These are phyloP conservation scores for Chlorella variabilis DNA, from an alignment of 163 green algal genomes.

Conservation along the genomic window DNA sequence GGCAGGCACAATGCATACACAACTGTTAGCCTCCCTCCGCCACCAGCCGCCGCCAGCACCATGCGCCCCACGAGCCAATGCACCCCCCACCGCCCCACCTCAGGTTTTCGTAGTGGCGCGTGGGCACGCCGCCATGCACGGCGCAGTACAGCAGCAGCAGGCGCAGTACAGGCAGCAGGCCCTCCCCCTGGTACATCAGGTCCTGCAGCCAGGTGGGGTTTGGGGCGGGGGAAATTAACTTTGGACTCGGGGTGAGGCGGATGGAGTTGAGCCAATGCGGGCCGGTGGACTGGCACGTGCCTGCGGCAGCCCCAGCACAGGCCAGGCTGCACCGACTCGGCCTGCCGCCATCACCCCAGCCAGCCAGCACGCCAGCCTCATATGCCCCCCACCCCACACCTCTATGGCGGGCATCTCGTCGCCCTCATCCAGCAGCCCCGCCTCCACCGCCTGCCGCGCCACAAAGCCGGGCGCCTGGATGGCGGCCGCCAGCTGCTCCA, in stretches of 20 bases:
- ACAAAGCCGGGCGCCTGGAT: constrained; percentile 41
- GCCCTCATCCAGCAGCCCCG: constrained; percentile 44
- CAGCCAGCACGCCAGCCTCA: too few species aligned
- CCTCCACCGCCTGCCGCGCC: constrained; percentile 43
- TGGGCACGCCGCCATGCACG: constrained; percentile 76
- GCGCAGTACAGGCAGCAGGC: constrained; percentile 76
- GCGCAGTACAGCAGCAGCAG: constrained; percentile 83
- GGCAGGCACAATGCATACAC: too few species aligned
- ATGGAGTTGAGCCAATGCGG: too few species aligned
- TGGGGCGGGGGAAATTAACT: background rate
- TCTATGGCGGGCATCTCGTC: constrained; percentile 40
- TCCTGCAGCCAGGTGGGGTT: constrained; percentile 61
- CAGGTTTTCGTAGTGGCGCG: constrained; percentile 68
- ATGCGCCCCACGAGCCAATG: too few species aligned
- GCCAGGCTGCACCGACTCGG: too few species aligned
- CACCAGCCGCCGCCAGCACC: too few species aligned
- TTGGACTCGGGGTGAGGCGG: too few species aligned
- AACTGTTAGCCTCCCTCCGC: too few species aligned
- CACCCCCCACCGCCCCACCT: constrained; percentile 8
- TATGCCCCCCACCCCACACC: too few species aligned
- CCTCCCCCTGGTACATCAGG: constrained; percentile 64
- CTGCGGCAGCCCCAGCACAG: too few species aligned
- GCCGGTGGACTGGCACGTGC: too few species aligned
- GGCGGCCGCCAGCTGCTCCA: constrained; percentile 39
- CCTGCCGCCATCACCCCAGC: too few species aligned